Evolutionary conservation across 2,329 filamentous ascomycete species (phyloP).

Genomic region (Huntiella decipiens): DNA sequence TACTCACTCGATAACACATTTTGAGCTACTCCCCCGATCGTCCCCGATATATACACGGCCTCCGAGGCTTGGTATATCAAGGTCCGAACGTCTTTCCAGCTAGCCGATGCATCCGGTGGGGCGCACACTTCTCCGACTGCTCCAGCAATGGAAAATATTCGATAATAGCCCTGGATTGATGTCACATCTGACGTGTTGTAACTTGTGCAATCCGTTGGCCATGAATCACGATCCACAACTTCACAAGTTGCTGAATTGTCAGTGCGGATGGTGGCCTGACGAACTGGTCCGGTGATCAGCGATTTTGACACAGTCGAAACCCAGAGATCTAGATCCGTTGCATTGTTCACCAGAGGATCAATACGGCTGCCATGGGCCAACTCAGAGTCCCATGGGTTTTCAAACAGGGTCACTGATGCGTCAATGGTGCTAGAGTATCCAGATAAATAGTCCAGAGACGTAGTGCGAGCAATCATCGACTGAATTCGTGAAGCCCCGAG

Average conservation of each 20-base stretch:
- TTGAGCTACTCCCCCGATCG: background rate
- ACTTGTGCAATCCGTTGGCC: constrained; percentile 4
- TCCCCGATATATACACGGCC: constrained; percentile 4
- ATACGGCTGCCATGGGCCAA: constrained; percentile 2
- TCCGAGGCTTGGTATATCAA: constrained; percentile 3
- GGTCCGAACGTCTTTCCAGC: constrained; percentile 3
- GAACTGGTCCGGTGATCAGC: constrained; percentile 5
- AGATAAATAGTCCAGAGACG: constrained; percentile 8
- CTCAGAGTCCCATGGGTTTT: constrained; percentile 4
- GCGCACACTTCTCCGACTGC: constrained; percentile 6
- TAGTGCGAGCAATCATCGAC: constrained; percentile 8
- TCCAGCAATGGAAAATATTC: background rate
- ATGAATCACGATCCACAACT: background rate
- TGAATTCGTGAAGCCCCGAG: constrained; percentile 3
- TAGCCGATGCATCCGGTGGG: constrained; percentile 1
- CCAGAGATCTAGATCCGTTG: constrained; percentile 6
- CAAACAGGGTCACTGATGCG: background rate
- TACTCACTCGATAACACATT: background rate
- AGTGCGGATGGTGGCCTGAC: constrained; percentile 9
- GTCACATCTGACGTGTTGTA: constrained; percentile 5
- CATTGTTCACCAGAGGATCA: constrained; percentile 6
- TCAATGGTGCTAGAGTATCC: constrained; percentile 7
- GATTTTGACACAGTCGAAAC: constrained; percentile 6
- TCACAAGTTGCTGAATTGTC: background rate
- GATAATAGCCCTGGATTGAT: constrained; percentile 4